These are phyloP conservation scores for Daldinia loculata DNA, from an alignment of 495 filamentous ascomycete species.

Conservation along the genomic window DNA sequence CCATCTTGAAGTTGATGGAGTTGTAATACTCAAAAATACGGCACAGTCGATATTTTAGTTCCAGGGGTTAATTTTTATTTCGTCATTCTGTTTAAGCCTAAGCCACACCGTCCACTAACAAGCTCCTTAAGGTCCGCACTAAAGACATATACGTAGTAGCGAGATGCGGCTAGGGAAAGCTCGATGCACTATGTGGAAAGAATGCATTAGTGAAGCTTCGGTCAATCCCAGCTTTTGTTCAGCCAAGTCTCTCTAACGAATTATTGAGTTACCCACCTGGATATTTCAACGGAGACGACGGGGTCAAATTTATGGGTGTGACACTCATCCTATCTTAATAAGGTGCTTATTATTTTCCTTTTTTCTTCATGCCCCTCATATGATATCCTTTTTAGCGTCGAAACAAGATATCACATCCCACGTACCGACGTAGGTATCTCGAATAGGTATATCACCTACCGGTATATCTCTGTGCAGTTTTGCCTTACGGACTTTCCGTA, in stretches of 20 bases:
- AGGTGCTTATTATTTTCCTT: background rate
- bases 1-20: background rate
- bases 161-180: conserved; percentile 19
- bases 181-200: conserved; percentile 14
- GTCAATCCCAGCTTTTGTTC: background rate
- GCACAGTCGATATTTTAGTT: conserved; percentile 1
- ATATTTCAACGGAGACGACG: background rate
- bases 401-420: background rate
- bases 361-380: background rate
- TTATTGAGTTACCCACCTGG: background rate
- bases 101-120: conserved; percentile 8
- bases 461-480: background rate
- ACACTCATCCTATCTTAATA: background rate
- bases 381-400: background rate
- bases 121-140: conserved; percentile 12
- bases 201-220: conserved; percentile 13
- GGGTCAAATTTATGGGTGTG: background rate
- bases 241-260: background rate
- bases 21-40: background rate
- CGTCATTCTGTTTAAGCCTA: conserved; percentile 30
- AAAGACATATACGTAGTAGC: conserved; percentile 3
- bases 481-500: conserved; percentile 1
- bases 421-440: background rate
- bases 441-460: background rate
- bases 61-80: conserved; percentile 30